Evolutionary conservation across 2,329 filamentous ascomycete genomes (phyloP), one percentile per base, ranked within the genome.

Genomic region (Microcera coccophila): DNA sequence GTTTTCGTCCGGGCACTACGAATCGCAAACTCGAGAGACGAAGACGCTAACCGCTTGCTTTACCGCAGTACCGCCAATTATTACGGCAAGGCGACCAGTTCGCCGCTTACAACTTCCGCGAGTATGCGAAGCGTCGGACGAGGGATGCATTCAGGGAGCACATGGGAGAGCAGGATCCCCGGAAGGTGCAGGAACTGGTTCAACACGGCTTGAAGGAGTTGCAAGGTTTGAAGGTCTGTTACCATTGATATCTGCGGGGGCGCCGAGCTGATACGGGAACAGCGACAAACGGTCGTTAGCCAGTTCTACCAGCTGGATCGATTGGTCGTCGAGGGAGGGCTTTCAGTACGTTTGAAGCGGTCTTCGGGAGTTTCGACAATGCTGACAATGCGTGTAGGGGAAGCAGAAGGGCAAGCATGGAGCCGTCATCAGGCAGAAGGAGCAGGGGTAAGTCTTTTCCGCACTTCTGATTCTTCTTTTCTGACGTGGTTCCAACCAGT

Each of bases 261-360:
- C 5, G 16, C 18, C 12, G 20, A 21, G 36, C 36, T 57, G 41
- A 55, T 41, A 20, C 8, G 4, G 28, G n/a, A 34, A 35, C 39
- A 97, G 93, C 84, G 93, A 64, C 93, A 97, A 85, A 94, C 91
- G 10, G 78, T 93, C 38, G 81, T 98, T 61, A 94, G 90, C 63
- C 87, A 95, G 64, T 97, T 97, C 70, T 97, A 88, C 72, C 87
- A 96, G 69, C 68, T 94, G 49, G 90, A 97, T 62, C 78, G 82
- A 61, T 77, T 98, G 67, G 93, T 98, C 12, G 87, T 98, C 1
- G 93, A 98, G 68, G 87, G 87, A 15, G 85, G 87, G 45, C 84
- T 88, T 65, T 81, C 85, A 58, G 85, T 88, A 76, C 32, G 53
- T 29, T 36, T 39, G n/a, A 33, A 5, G 15, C 7, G 5, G 3